These are phyloP conservation scores for Corylus americana DNA, from an alignment of 306 rosid species.

Conservation along the genomic window DNA sequence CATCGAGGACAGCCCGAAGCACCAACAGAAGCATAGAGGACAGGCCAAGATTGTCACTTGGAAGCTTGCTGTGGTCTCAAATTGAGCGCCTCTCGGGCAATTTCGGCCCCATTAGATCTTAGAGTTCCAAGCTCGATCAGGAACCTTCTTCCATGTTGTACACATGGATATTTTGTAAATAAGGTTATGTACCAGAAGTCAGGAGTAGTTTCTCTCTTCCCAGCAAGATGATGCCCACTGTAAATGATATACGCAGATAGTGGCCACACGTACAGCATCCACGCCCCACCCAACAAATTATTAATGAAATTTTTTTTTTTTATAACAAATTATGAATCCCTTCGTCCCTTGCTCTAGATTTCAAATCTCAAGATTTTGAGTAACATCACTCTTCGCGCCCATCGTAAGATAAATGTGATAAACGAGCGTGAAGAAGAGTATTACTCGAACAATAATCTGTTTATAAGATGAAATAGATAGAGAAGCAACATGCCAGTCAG, in stretches of 20 bases:
- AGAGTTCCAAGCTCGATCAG: not conserved
- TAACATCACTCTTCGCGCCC: too few relatives aligned
- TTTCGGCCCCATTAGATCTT: constrained; percentile 51
- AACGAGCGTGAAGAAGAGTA: too few relatives aligned
- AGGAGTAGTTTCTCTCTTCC: not conserved
- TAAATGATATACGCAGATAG: too few relatives aligned
- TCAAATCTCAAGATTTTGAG: too few relatives aligned
- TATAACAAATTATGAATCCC: not conserved
- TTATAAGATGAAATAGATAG: not conserved
- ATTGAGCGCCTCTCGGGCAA: constrained; percentile 63
- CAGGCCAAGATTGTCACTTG: constrained; percentile 53
- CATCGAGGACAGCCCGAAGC: constrained; percentile 15
- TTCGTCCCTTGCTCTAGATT: too few relatives aligned
- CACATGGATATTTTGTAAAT: not conserved
- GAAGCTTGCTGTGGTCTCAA: constrained; percentile 73
- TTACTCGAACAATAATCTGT: not conserved
- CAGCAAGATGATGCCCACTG: not conserved
- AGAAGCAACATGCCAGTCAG: not conserved
- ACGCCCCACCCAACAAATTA: not conserved
- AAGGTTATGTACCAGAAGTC: not conserved
- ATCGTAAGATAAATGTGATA: too few relatives aligned
- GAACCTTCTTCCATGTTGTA: not conserved
- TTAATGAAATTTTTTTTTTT: not conserved
- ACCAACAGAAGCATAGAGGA: constrained; percentile 15
- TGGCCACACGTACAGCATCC: not conserved